Conservation (phyloP, 805 yeast genomes). For the Yamadazyma philogaea region DNA sequence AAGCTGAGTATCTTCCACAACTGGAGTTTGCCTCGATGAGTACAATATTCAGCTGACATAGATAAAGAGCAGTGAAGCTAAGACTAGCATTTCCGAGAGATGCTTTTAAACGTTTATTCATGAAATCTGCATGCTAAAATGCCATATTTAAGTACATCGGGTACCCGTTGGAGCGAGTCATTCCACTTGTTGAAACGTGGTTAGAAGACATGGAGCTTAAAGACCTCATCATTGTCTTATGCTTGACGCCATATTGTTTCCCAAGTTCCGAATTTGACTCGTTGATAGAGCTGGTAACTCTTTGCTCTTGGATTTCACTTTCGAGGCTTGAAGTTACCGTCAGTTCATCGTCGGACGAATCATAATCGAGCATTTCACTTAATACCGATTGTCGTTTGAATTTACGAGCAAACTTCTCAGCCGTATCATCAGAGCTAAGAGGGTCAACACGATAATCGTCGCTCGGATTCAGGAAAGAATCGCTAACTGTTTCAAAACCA, state of each 20-base stretch:
- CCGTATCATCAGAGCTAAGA: conserved; percentile 10
- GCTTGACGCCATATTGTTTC: conserved; percentile 13
- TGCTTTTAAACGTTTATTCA: too few relatives aligned
- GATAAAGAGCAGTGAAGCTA: too few relatives aligned
- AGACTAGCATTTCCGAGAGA: too few relatives aligned
- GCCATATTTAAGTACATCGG: conserved; percentile 11
- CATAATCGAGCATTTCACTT: conserved; percentile 45
- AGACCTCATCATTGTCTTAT: conserved; percentile 6
- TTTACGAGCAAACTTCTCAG: conserved; percentile 24
- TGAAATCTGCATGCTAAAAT: too few relatives aligned
- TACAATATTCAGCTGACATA: too few relatives aligned
- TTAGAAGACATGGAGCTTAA: conserved; percentile 14
- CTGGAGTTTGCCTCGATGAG: too few relatives aligned
- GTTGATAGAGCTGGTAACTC: background rate
- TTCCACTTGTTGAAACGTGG: conserved; percentile 7
- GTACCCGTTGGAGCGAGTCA: conserved; percentile 12
- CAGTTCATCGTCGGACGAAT: conserved; percentile 22
- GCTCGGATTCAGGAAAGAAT: background rate
- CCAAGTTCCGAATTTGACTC: conserved; percentile 7
- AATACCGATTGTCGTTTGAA: conserved; percentile 39
- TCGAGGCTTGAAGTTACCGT: background rate
- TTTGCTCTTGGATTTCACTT: background rate
- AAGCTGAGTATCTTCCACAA: too few relatives aligned
- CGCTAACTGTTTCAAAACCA: background rate
- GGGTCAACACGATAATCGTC: conserved; percentile 1